These are phyloP conservation scores for Globisporangium canariense DNA, from an alignment of 352 stramenopile species.

Conservation along the genomic window DNA sequence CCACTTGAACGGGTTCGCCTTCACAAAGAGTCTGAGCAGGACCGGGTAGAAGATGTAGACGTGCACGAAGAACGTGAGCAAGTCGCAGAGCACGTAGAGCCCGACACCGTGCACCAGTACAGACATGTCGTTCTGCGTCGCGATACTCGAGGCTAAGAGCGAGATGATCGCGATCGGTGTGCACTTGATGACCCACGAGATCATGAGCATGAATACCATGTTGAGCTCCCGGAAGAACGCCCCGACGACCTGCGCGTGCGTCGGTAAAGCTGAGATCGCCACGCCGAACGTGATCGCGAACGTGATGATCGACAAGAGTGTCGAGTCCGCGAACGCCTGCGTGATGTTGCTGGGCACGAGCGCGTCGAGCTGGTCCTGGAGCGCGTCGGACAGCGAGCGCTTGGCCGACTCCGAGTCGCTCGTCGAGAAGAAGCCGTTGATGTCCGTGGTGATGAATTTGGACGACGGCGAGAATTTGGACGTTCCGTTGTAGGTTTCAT, in stretches of 20 bases:
- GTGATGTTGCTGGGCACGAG: slow-evolving; percentile 43
- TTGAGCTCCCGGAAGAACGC: slow-evolving; percentile 39
- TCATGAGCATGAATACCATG: slow-evolving; percentile 41
- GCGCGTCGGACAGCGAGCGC: slow-evolving; percentile 21
- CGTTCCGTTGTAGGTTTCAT: slow-evolving; percentile 21
- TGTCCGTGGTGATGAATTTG: slow-evolving; percentile 29
- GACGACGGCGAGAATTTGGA: not conserved
- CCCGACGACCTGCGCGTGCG: slow-evolving; percentile 11
- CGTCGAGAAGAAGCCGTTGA: slow-evolving; percentile 28
- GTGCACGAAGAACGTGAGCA: slow-evolving; percentile 18
- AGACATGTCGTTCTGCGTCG: slow-evolving; percentile 15
- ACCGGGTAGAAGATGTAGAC: slow-evolving; percentile 24
- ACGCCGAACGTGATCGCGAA: slow-evolving; percentile 45
- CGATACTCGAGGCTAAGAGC: slow-evolving; percentile 30
- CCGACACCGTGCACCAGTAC: not conserved
- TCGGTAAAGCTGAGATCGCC: slow-evolving; percentile 17
- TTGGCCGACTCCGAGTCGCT: slow-evolving; percentile 8
- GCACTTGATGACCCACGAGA: slow-evolving; percentile 39
- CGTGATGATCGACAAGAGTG: slow-evolving; percentile 40
- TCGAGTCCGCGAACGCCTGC: slow-evolving; percentile 29
- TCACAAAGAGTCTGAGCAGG: slow-evolving; percentile 18
- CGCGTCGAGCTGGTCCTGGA: slow-evolving; percentile 28
- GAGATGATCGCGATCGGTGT: slow-evolving; percentile 41
- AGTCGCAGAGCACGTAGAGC: slow-evolving; percentile 11
- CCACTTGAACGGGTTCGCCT: slow-evolving; percentile 36